Evolutionary conservation across 345 rosid species (phyloP), one percentile per base, ranked within the genome.

Genomic region (Acer negundo): DNA sequence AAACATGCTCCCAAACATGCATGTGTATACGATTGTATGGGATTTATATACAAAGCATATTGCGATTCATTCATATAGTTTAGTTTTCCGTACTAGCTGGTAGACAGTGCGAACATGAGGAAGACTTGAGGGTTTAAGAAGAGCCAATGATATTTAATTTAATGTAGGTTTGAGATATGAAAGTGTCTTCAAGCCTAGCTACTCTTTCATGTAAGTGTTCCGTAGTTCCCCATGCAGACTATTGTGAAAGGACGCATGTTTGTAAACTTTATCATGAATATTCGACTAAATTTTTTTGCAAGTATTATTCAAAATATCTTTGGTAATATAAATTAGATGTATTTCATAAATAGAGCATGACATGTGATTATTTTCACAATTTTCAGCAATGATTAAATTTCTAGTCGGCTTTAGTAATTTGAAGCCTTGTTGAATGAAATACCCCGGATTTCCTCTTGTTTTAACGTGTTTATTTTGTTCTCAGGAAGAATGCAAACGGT

Each of bases 401-500:
- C 31, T 44, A 46, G 20, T 61, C 4, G 73, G 53, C 17, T 70
- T 49, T 64, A 26, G 46, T 53, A 62, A 70, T 67, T 69, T 67
- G 62, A 35, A 62, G 46, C 61, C 70, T 58, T 72, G 31, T 47
- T 70, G 63, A 49, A 69, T 40, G 59, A 28, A 72, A 7, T 59
- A 10, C 63, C 9, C 15, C 10, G 31, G 20, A 66, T 71, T 62
- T 67, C 20, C 59, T 72, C 40, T 31, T 65, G 4, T 71, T 62
- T 47, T 81, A 28, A 81, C 46, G 26, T 81, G 61, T 66, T 80
- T 38, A 63, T 55, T 82, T 61, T 79, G 53, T 59, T 84, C 79
- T 69, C 88, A 96, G 99, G 97, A 91, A 58, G 99, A 96, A 83
- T 96, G 99, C 87, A 85, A 80, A 75, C 82, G 81, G 74, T 75